phyloP scores from a whole-genome alignment of 2,329 filamentous ascomycete genomes.

The Botrytis pseudocinerea region DNA sequence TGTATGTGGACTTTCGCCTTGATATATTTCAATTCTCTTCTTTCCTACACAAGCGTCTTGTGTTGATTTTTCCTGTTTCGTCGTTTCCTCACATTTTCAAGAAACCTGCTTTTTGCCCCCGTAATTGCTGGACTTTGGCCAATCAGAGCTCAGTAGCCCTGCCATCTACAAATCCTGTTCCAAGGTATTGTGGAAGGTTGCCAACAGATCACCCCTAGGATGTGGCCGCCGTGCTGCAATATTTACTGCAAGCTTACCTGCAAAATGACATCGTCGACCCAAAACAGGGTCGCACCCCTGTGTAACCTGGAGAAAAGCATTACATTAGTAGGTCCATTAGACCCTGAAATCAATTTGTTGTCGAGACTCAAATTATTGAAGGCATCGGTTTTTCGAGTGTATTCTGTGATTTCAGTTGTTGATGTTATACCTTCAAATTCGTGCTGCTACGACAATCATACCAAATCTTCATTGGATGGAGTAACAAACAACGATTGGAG shows the following conservation, averaged over 20 bases:
- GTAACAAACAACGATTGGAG: background rate
- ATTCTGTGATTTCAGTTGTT: too few species aligned
- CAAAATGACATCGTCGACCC: conserved; percentile 25
- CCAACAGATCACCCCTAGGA: conserved; percentile 3
- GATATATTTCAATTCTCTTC: too few species aligned
- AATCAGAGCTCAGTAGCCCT: conserved; percentile 1
- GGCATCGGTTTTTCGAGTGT: background rate
- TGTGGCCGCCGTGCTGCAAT: background rate
- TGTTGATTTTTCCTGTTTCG: background rate
- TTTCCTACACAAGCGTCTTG: too few species aligned
- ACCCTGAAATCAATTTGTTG: background rate
- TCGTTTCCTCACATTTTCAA: background rate
- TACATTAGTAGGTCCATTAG: background rate
- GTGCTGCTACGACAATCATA: background rate
- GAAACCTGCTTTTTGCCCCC: conserved; percentile 15
- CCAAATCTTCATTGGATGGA: background rate
- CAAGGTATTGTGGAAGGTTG: background rate
- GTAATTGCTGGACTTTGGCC: background rate
- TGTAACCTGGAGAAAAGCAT: background rate
- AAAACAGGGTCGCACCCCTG: conserved; percentile 24
- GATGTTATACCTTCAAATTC: background rate
- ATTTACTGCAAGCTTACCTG: conserved; percentile 25
- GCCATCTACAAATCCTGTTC: background rate
- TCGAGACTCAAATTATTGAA: too few species aligned
- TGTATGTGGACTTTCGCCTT: too few species aligned